These are phyloP conservation scores for Exserohilum rostratum DNA, from an alignment of 2,329 filamentous ascomycete species.

Conservation along the genomic window DNA sequence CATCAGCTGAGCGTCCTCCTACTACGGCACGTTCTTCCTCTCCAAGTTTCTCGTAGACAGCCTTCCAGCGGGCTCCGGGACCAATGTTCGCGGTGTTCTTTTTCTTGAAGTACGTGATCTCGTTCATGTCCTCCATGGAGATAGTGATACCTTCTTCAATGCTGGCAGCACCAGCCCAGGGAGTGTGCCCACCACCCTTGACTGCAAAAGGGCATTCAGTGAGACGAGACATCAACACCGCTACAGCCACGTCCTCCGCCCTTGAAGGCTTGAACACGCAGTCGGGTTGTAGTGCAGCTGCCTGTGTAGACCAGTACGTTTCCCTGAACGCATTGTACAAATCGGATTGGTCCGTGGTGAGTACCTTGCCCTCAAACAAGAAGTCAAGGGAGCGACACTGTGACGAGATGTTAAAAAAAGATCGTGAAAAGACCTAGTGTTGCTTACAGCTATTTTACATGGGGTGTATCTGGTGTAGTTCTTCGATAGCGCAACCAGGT, in stretches of 20 bases:
- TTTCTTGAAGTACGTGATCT: slow-evolving; percentile 30
- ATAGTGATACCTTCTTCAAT: slow-evolving; percentile 53
- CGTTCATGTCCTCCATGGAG: slow-evolving; percentile 45
- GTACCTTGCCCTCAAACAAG: slow-evolving; percentile 29
- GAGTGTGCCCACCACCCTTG: slow-evolving; percentile 53
- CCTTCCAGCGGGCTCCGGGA: slow-evolving; percentile 43
- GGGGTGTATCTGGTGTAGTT: not conserved
- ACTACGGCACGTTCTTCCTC: slow-evolving; percentile 31
- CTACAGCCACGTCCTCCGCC: slow-evolving; percentile 24
- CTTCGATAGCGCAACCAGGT: slow-evolving; percentile 7
- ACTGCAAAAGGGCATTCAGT: slow-evolving; percentile 50
- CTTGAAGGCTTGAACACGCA: slow-evolving; percentile 36
- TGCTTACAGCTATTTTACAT: slow-evolving; percentile 31
- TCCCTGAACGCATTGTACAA: slow-evolving; percentile 28
- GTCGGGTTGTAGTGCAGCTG: slow-evolving; percentile 26
- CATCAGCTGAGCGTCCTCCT: slow-evolving; percentile 42
- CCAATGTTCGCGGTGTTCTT: slow-evolving; percentile 35
- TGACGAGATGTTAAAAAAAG: slow-evolving; percentile 3
- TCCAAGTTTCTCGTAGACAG: slow-evolving; percentile 41
- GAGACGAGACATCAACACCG: slow-evolving; percentile 28
- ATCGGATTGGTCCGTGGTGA: slow-evolving; percentile 13
- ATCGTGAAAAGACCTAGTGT: not conserved
- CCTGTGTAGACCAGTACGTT: slow-evolving; percentile 37
- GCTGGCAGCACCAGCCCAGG: slow-evolving; percentile 49
- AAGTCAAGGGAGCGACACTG: slow-evolving; percentile 31